Percentiles rank a stretch among this genome's conserved stretches.
These are phyloP conservation scores for Phytophthora crassamura DNA, from an alignment of 352 stramenopile genomes.

Conservation along the genomic window DNA sequence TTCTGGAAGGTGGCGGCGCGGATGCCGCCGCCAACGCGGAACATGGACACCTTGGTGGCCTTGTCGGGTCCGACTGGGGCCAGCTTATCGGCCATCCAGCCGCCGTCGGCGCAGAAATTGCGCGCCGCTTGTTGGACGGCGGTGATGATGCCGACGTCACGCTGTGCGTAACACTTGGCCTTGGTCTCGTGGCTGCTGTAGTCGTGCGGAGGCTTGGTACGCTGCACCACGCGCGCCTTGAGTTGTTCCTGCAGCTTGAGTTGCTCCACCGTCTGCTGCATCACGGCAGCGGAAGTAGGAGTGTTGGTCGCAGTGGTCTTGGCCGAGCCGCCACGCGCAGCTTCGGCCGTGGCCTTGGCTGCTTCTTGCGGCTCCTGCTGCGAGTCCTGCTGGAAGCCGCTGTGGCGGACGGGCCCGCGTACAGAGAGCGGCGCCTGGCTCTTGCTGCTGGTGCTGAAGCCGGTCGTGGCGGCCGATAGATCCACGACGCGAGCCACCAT, in stretches of 20 bases:
- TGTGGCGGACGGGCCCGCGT: slow-evolving; percentile 21
- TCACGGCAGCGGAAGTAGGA: slow-evolving; percentile 15
- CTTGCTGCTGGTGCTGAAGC: slow-evolving; percentile 12
- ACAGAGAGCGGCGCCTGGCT: slow-evolving; percentile 15
- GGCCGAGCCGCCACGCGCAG: not conserved
- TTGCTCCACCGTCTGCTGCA: slow-evolving; percentile 22
- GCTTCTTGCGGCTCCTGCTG: not conserved
- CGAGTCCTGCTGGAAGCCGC: slow-evolving; percentile 12
- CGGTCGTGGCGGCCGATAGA: slow-evolving; percentile 16
- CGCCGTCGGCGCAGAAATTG: slow-evolving; percentile 32
- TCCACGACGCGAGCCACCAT: slow-evolving; percentile 36
- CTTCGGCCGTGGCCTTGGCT: too few relatives aligned
- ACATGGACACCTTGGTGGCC: slow-evolving; percentile 46
- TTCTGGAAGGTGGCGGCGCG: slow-evolving; percentile 48
- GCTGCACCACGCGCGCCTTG: slow-evolving; percentile 21
- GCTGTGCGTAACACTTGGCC: slow-evolving; percentile 36
- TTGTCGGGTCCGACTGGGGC: slow-evolving; percentile 9
- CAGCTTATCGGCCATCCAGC: slow-evolving; percentile 19
- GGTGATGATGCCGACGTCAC: slow-evolving; percentile 45
- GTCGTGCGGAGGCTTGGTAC: slow-evolving; percentile 24
- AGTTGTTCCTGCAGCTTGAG: slow-evolving; percentile 28
- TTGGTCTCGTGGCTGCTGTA: slow-evolving; percentile 30
- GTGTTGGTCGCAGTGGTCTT: slow-evolving; percentile 11
- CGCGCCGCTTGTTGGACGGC: slow-evolving; percentile 24
- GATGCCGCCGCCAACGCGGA: slow-evolving; percentile 35